Conservation (phyloP, 2,329 filamentous ascomycete species). For the Aspergillus sp. region DNA sequence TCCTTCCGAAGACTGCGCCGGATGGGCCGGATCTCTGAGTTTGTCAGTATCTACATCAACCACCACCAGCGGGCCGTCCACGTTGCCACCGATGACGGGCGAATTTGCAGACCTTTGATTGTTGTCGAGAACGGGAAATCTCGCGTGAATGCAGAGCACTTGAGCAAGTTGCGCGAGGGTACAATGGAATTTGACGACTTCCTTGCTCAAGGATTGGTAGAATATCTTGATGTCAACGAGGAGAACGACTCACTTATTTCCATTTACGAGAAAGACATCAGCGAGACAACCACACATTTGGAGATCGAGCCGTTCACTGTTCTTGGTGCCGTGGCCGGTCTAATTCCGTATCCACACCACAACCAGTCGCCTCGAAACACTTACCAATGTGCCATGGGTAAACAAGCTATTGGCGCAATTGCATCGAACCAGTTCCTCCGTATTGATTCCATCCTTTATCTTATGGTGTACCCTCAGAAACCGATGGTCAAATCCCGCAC, state of each 20-base stretch:
- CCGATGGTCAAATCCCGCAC: conserved; percentile 97
- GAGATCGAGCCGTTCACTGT: conserved; percentile 99
- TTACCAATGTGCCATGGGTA: conserved; percentile 99
- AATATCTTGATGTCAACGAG: conserved; percentile 97
- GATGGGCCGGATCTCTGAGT: conserved; percentile 89
- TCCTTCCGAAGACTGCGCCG: conserved; percentile 84
- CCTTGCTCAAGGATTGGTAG: conserved; percentile 81
- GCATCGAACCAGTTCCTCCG: conserved; percentile 97
- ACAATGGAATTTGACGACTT: conserved; percentile 93
- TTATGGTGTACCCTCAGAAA: conserved; percentile 95
- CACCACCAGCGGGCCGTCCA: conserved; percentile 88
- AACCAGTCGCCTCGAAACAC: conserved; percentile 99
- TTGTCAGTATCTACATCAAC: conserved; percentile 95
- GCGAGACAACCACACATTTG: conserved; percentile 81
- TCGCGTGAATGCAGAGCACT: conserved; percentile 73
- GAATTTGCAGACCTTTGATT: conserved; percentile 93
- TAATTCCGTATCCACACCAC: conserved; percentile 98
- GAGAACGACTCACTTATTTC: conserved; percentile 96
- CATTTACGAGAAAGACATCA: conserved; percentile 82
- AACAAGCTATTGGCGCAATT: conserved; percentile 98
- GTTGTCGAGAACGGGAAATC: conserved; percentile 87
- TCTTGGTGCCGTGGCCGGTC: conserved; percentile 87
- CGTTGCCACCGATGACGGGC: conserved; percentile 93
- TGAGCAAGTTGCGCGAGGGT: conserved; percentile 78
- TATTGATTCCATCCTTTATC: conserved; percentile 93